Percentiles rank a stretch among this genome's conserved stretches.
Evolutionary conservation across 2,329 filamentous ascomycete species (phyloP).

Genomic region (Neobulgaria alba): DNA sequence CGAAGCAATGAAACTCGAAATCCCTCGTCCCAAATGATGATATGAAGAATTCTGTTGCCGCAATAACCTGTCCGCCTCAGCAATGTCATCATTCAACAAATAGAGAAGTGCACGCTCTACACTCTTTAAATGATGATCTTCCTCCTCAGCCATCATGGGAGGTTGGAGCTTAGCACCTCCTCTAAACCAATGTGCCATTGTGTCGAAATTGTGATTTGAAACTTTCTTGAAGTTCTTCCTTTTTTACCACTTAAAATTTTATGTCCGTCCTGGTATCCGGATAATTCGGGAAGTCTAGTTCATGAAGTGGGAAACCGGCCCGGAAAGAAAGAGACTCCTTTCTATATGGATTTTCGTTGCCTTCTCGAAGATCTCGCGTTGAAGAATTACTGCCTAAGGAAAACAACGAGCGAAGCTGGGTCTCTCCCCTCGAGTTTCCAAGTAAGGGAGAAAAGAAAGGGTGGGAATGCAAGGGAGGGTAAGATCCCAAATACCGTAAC

Average conservation of each 20-base stretch:
- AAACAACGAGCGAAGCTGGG: background rate
- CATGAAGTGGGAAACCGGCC: background rate
- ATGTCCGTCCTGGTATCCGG: no score
- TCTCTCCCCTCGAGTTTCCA: background rate
- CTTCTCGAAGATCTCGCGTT: background rate
- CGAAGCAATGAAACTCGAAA: conserved; percentile 77
- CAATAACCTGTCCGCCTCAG: conserved; percentile 67
- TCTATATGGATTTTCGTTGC: background rate
- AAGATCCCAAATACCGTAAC: background rate
- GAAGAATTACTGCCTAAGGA: background rate
- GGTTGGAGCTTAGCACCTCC: conserved; percentile 10
- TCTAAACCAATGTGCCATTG: conserved; percentile 28
- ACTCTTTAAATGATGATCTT: conserved; percentile 47
- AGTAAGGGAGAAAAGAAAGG: background rate
- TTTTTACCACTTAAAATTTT: no score
- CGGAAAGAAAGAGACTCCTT: background rate
- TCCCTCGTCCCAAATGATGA: conserved; percentile 73
- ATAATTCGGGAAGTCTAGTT: background rate
- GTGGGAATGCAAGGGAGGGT: background rate
- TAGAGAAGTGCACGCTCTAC: conserved; percentile 57
- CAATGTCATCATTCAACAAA: conserved; percentile 87
- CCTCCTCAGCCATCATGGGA: conserved; percentile 31
- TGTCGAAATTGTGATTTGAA: no score
- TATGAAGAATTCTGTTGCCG: conserved; percentile 72
- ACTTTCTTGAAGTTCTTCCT: no score